Conservation (phyloP, 1,284 basidiomycete genomes). For the Bondarzewia mesenterica region DNA sequence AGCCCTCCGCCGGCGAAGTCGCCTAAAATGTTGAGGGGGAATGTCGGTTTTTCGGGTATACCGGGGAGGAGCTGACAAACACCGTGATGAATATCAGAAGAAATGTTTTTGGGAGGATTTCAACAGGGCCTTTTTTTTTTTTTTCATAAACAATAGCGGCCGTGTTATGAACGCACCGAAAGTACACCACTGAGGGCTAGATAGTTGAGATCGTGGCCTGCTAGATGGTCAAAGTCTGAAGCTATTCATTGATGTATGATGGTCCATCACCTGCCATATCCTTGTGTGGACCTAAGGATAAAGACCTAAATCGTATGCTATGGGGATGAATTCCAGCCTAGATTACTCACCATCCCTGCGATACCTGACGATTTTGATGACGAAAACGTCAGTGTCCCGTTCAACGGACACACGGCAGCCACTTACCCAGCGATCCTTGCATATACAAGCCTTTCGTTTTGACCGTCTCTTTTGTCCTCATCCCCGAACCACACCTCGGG, state of each 20-base stretch:
- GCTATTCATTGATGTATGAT: conserved; percentile 8
- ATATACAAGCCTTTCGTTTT: conserved; percentile 56
- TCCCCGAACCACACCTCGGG: conserved; percentile 64
- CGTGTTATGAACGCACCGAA: no score
- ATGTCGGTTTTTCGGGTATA: conserved; percentile 51
- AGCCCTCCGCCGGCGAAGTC: conserved; percentile 82
- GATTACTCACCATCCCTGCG: neutral
- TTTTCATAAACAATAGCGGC: no score
- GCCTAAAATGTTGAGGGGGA: conserved; percentile 71
- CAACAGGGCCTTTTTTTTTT: conserved; percentile 20
- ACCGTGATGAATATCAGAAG: neutral
- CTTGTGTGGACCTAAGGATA: conserved; percentile 44
- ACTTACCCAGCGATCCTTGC: conserved; percentile 59
- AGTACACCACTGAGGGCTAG: conserved; percentile 76
- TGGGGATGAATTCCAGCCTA: neutral
- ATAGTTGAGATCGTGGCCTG: conserved; percentile 83
- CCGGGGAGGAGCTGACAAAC: conserved; percentile 59
- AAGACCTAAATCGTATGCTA: neutral
- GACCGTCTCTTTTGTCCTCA: conserved; percentile 28
- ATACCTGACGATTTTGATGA: neutral
- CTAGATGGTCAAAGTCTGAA: conserved; percentile 5
- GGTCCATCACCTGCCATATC: conserved; percentile 57
- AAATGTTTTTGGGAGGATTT: neutral
- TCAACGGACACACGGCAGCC: no score
- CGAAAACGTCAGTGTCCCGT: neutral